Evolutionary conservation across 2,329 filamentous ascomycete genomes (phyloP), one percentile per base, ranked within the genome.

Genomic region (Lojkania enalia): DNA sequence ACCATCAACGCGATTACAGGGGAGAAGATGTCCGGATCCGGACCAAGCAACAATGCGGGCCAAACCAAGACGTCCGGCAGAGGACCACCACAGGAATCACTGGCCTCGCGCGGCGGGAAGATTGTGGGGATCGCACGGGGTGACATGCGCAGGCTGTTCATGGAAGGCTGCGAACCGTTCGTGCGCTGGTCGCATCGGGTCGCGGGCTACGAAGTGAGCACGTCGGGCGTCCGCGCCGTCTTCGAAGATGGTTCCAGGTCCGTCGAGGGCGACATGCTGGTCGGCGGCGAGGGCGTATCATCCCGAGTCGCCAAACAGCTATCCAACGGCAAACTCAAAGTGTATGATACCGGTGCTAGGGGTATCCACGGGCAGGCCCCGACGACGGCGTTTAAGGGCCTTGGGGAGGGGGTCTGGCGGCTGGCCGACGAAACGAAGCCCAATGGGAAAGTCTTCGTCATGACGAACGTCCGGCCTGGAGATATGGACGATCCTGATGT

Each of bases 331-430:
- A 76, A 68, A 37, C 61, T 85, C 35, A 85, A 83, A 61, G 77
- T 82, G 3, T 86, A 78, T 57, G 83, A 86, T 53, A 81, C 81
- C 0, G 82, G 83, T 2, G 79, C 82, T 0, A 67, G 83, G 36
- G 82, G 82, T 1, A 85, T 86, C 18, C 83, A 86, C 52, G 84
- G 83, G 0, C 81, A 85, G 59, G 81, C 84, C 5, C 80, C 82
- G 0, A 81, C 77, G 0, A 74, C 77, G 0, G 82, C 83, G 0
- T 86, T 85, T 71, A 80, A 78, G 48, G 74, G 64, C 0, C 70
- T 86, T 1, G 82, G 83, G 1, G 83, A 86, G 61, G 83, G 84
- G 2, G 83, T 87, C 0, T 86, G 79, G 58, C 58, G 75, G 2
- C n/a, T 84, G 0, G 55, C 62, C 1, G 83, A 86, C 54, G 63